These are phyloP conservation scores for Cystobasidium sp. DNA, from an alignment of 1,284 basidiomycete genomes.

Conservation along the genomic window DNA sequence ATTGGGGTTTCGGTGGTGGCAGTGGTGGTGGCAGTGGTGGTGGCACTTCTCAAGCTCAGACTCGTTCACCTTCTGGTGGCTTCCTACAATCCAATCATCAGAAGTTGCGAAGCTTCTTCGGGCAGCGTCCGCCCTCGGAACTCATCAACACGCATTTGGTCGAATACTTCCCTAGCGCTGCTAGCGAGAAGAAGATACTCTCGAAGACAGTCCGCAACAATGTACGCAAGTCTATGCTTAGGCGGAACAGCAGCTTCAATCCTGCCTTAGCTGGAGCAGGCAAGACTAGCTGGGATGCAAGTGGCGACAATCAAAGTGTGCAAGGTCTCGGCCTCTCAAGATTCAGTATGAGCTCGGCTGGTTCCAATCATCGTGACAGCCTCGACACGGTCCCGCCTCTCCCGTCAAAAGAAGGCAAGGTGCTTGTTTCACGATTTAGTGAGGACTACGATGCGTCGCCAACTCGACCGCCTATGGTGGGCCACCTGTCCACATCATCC, in stretches of 20 bases:
- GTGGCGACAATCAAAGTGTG: constrained; percentile 49
- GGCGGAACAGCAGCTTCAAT: constrained; percentile 39
- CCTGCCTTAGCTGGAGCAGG: constrained; percentile 40
- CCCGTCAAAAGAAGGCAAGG: constrained; percentile 28
- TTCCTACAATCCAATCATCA: constrained; percentile 44
- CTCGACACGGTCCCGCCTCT: constrained; percentile 34
- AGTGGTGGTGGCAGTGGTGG: constrained; percentile 5
- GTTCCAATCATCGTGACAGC: constrained; percentile 58
- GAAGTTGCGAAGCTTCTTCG: constrained; percentile 92
- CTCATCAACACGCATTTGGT: constrained; percentile 94
- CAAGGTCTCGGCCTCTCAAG: constrained; percentile 59
- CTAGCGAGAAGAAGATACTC: constrained; percentile 76
- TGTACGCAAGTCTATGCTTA: constrained; percentile 60
- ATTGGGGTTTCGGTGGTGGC: constrained; percentile 54
- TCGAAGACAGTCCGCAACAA: constrained; percentile 80
- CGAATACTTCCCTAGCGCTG: constrained; percentile 90
- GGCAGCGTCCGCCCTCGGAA: constrained; percentile 94
- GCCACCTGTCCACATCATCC: constrained; percentile 32
- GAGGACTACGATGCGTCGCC: constrained; percentile 36
- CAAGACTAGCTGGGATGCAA: constrained; percentile 48
- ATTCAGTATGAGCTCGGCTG: constrained; percentile 72
- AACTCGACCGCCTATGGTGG: constrained; percentile 12
- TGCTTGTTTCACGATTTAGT: constrained; percentile 36
- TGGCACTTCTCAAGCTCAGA: constrained; percentile 30
- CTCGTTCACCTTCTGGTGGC: constrained; percentile 57